Evolutionary conservation across 192 early-diverging fungal species (phyloP).

Genomic region (Geosiphon pyriformis): DNA sequence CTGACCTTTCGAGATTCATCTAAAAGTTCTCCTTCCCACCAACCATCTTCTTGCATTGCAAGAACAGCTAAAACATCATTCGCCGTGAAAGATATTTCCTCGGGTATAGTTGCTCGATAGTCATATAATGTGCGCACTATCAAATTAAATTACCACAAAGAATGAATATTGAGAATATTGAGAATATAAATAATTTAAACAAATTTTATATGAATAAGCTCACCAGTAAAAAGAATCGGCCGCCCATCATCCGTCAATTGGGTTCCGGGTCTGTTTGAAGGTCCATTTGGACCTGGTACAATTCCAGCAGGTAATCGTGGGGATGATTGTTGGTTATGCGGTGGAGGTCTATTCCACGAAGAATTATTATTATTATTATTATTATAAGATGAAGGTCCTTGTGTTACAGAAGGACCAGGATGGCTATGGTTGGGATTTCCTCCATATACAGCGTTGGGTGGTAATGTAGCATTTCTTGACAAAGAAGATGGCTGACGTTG

Average conservation of each 20-base stretch:
- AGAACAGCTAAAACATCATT: slow-evolving; percentile 44
- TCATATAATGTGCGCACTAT: slow-evolving; percentile 41
- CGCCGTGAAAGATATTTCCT: slow-evolving; percentile 45
- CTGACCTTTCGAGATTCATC: slow-evolving; percentile 25
- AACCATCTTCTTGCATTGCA: slow-evolving; percentile 45
- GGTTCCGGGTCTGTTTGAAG: not conserved
- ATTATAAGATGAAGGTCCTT: too few relatives aligned
- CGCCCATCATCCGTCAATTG: slow-evolving; percentile 28
- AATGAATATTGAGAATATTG: not conserved
- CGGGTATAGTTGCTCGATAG: slow-evolving; percentile 40
- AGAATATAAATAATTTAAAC: not conserved
- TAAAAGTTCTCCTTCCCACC: slow-evolving; percentile 50
- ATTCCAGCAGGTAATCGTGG: not conserved
- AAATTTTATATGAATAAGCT: not conserved
- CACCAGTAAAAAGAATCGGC: slow-evolving; percentile 39
- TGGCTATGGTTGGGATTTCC: not conserved
- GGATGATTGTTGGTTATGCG: slow-evolving; percentile 4
- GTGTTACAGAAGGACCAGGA: too few relatives aligned
- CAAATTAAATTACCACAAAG: not conserved
- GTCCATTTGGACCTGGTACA: not conserved
- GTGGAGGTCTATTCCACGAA: not conserved
- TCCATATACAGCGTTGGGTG: not conserved
- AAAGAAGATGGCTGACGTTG: not conserved
- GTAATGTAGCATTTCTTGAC: not conserved
- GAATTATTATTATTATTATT: not conserved